Conservation (phyloP, 805 yeast genomes). For the Ogataea angusta region DNA sequence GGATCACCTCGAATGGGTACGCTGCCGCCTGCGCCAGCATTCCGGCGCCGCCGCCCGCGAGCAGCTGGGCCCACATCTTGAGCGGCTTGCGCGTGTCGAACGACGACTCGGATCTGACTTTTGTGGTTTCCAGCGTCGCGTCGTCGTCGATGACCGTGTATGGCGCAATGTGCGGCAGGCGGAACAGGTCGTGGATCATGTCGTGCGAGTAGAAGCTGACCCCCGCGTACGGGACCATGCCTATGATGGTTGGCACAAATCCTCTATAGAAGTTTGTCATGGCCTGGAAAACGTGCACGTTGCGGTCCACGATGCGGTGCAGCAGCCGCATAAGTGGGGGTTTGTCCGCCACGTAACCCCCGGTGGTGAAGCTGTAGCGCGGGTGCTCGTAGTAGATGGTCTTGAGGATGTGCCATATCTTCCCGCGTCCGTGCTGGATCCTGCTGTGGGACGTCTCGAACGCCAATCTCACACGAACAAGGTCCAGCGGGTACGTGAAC, state of each 20-base stretch:
- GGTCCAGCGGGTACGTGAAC: slow-evolving; percentile 87
- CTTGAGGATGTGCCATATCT: slow-evolving; percentile 28
- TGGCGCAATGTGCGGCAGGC: slow-evolving; percentile 53
- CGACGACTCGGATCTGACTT: slow-evolving; percentile 33
- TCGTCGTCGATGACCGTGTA: slow-evolving; percentile 43
- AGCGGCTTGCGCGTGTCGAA: slow-evolving; percentile 60
- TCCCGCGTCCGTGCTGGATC: slow-evolving; percentile 30
- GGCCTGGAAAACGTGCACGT: slow-evolving; percentile 35
- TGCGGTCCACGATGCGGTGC: slow-evolving; percentile 31
- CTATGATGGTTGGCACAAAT: slow-evolving; percentile 87
- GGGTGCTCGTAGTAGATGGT: slow-evolving; percentile 35
- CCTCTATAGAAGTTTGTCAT: slow-evolving; percentile 85
- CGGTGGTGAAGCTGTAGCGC: slow-evolving; percentile 27
- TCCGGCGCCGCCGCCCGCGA: slow-evolving; percentile 96
- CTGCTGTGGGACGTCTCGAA: slow-evolving; percentile 59
- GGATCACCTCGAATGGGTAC: slow-evolving; percentile 91
- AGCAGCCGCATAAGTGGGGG: slow-evolving; percentile 28
- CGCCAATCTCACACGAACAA: slow-evolving; percentile 87
- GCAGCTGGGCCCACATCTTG: slow-evolving; percentile 84
- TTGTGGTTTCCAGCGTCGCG: slow-evolving; percentile 10
- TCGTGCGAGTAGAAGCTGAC: slow-evolving; percentile 96
- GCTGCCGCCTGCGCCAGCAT: slow-evolving; percentile 94
- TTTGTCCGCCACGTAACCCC: slow-evolving; percentile 30
- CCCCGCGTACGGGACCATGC: slow-evolving; percentile 98
- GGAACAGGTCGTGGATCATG: slow-evolving; percentile 77